Base-by-base conservation (phyloP, 2,329 filamentous ascomycete genomes). In the Lecanicillium sp. region DNA sequence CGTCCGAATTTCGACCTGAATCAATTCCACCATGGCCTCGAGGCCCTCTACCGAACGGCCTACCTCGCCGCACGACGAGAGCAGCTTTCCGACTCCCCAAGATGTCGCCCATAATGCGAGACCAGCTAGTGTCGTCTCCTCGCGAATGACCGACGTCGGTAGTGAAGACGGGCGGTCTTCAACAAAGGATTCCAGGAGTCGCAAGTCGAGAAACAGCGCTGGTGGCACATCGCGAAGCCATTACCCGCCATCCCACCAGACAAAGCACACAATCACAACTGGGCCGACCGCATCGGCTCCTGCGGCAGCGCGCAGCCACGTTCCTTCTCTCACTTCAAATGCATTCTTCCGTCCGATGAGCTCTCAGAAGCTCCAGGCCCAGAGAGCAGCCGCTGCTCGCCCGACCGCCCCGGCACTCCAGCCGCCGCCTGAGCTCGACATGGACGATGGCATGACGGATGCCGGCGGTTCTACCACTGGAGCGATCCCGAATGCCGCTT, bases 271-370 rank as follows among this genome's bases (percentile, higher is more conserved):
- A 17, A 74, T 71, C 45, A 56, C 68, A 48, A 65, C 68, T 12
- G 67, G 66, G 48, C 63, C 71, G 24, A 71, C 64, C 62, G 81
- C 67, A 55, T 76, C 76, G 55, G 84, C 73, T 45, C 75, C 73
- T 14, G 60, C 59, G 44, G 52, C 63, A 19, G 91, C 84, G 55
- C 80, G 84, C 60, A 93, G 87, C 35, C 93, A 98, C 72, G 90
- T 95, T 17, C 90, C 93, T 1, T 90, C 86, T 2, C 72, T 98
- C 45, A 85, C 89, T 3, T 90, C 89, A 14, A 86, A 91, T 60
- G 91, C 88, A 46, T 97, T 98, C 70, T 95, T 95, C 62, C 86
- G 85, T 19, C 93, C 93, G 32, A 95, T 98, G 89, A 97, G 90
- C 69, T 95, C 91, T 20, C 90, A 95, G 64, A 86, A 89, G 63